Evolutionary conservation across 192 early-diverging fungal genomes (phyloP).

Genomic region (Podila horticola): DNA sequence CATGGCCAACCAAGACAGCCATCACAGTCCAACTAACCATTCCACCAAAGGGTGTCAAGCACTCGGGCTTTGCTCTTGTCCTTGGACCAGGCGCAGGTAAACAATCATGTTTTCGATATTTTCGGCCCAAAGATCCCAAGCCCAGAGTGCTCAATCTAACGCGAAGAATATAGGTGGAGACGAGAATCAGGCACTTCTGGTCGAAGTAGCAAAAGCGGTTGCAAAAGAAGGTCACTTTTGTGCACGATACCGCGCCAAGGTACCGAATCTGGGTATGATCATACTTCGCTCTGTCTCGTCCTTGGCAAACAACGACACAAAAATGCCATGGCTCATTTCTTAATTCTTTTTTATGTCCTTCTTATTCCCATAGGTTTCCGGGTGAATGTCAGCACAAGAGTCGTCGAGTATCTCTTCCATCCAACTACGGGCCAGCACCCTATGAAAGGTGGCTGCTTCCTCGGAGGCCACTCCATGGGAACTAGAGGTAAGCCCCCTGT

Average conservation of each 20-base stretch:
- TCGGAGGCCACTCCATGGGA: constrained; percentile 42
- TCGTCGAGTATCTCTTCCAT: constrained; percentile 42
- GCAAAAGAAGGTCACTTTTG: constrained; percentile 42
- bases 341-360: neutral
- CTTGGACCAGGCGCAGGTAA: constrained; percentile 45
- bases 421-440: constrained; percentile 24
- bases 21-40: constrained; percentile 30
- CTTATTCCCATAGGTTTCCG: constrained; percentile 10
- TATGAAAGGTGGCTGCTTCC: constrained; percentile 26
- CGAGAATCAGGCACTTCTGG: constrained; percentile 30
- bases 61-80: constrained; percentile 33
- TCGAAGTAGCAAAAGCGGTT: constrained; percentile 18
- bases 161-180: constrained; percentile 14
- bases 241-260: constrained; percentile 39
- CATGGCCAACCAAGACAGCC: constrained; percentile 34
- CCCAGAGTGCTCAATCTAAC: too few species aligned
- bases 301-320: neutral
- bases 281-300: neutral
- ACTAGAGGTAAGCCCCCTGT: constrained; percentile 21
- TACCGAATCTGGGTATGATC: constrained; percentile 33
- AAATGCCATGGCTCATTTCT: neutral
- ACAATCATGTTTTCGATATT: neutral
- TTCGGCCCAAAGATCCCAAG: too few species aligned
- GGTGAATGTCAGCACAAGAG: constrained; percentile 19
- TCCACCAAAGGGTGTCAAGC: constrained; percentile 23